Conservation (phyloP, 2,329 filamentous ascomycete species). For the Alternaria conjuncta region DNA sequence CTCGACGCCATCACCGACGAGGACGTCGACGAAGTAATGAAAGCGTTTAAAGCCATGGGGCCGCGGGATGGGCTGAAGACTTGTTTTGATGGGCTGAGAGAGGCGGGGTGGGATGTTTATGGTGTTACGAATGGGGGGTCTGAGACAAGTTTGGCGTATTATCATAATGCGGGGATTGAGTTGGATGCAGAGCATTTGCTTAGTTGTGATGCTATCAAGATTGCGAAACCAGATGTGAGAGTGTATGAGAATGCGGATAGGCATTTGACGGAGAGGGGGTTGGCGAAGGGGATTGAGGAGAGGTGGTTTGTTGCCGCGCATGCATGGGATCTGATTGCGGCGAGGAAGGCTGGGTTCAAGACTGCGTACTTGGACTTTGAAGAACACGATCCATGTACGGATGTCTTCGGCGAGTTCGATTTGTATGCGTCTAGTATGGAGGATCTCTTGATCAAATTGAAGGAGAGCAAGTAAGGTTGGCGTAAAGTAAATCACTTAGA, state of each 20-base stretch:
- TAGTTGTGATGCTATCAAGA: slow-evolving; percentile 26
- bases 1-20: slow-evolving; percentile 23
- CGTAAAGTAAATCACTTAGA: not conserved
- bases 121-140: slow-evolving; percentile 32
- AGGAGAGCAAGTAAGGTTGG: not conserved
- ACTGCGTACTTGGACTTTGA: slow-evolving; percentile 35
- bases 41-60: slow-evolving; percentile 29
- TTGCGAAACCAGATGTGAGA: slow-evolving; percentile 30
- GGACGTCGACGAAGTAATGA: slow-evolving; percentile 26
- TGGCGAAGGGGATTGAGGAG: slow-evolving; percentile 14
- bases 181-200: slow-evolving; percentile 26
- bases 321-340: slow-evolving; percentile 32
- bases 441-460: slow-evolving; percentile 28
- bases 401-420: slow-evolving; percentile 33
- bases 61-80: slow-evolving; percentile 28
- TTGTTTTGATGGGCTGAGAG: slow-evolving; percentile 28
- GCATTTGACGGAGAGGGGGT: slow-evolving; percentile 13
- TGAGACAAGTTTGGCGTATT: slow-evolving; percentile 27
- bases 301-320: slow-evolving; percentile 38
- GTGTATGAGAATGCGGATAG: slow-evolving; percentile 30
- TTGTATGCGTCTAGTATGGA: slow-evolving; percentile 32
- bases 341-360: slow-evolving; percentile 29
- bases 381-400: slow-evolving; percentile 31
- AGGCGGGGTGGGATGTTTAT: slow-evolving; percentile 28
- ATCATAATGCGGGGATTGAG: slow-evolving; percentile 21